Conservation (phyloP, 2,329 filamentous ascomycete genomes). For the Coniochaeta ligniaria region DNA sequence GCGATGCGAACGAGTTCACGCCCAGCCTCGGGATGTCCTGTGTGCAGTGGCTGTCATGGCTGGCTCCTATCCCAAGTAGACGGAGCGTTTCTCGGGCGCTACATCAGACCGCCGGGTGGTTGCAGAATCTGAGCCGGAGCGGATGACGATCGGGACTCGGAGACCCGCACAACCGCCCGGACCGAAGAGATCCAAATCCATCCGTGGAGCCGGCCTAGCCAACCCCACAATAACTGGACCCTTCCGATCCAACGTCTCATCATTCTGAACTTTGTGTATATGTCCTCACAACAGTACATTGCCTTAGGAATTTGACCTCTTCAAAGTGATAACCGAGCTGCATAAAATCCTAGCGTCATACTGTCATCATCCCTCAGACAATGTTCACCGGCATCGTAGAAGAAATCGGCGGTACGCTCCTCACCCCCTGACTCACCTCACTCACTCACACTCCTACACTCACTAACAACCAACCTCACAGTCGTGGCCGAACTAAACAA, state of each 20-base stretch:
- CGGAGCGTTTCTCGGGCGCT: too few species aligned
- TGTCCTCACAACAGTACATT: not conserved
- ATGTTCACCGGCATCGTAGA: conserved; percentile 98
- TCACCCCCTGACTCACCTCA: conserved; percentile 11
- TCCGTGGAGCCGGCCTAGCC: not conserved
- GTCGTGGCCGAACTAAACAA: conserved; percentile 76
- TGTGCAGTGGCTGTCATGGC: too few species aligned
- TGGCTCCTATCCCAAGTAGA: too few species aligned
- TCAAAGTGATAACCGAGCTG: not conserved
- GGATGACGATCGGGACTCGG: too few species aligned
- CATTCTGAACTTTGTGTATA: too few species aligned
- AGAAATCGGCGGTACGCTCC: conserved; percentile 73
- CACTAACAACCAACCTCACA: conserved; percentile 30
- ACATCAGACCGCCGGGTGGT: too few species aligned
- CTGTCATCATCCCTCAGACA: not conserved
- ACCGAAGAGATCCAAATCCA: too few species aligned
- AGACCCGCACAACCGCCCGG: too few species aligned
- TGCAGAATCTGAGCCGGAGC: too few species aligned
- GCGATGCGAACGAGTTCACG: too few species aligned
- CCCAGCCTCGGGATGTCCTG: too few species aligned
- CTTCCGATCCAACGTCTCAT: not conserved
- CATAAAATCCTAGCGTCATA: not conserved
- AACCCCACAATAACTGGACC: not conserved
- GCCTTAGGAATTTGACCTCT: not conserved
- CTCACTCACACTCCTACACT: conserved; percentile 13